Evolutionary conservation across 345 rosid genomes (phyloP), one percentile per base, ranked within the genome.

Genomic region (Brassica nigra): DNA sequence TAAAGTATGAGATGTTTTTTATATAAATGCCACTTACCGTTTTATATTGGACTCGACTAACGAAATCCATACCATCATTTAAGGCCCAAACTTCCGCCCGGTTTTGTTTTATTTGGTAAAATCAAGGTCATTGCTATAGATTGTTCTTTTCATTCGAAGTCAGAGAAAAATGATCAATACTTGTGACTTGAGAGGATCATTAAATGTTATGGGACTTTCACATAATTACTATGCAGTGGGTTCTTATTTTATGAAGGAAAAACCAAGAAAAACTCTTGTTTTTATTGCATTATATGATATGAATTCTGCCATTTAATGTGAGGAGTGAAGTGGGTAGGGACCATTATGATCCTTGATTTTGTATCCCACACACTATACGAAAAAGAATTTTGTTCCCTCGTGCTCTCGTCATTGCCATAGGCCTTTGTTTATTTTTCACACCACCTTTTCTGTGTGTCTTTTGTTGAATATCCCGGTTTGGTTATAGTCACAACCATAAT

Each of bases 251-350:
- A 11, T 7, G 33, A 14, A 15, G 33, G 28, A 55, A 58, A 31
- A 39, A 14, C 39, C 30, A 68, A 69, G 6, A 9, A 61, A 77
- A 31, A 23, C 27, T 5, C 6, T 70, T 63, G 71, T 70, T 77
- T 77, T 70, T 77, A 57, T n/a, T 70, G 64, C 3, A 12, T 49
- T 34, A 70, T 70, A 28, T 10, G 47, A 15, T 62, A n/a, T 70
- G 31, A 49, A 70, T 69, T 27, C 6, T 4, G 47, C 5, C 36
- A 76, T 15, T 77, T 28, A 49, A 27, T 63, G 81, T 63, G 20
- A 63, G 15, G 65, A 70, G 23, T 23, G 71, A 20, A 70, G 6
- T 63, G 44, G 4, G 73, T 39, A 57, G 76, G 81, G 81, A 18
- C 72, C 66, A 37, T 63, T 52, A 55, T 64, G 71, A 15, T 63